These are phyloP conservation scores for Rhynchospora tenuis DNA, from an alignment of 176 grass and related monocot genomes.

Conservation along the genomic window DNA sequence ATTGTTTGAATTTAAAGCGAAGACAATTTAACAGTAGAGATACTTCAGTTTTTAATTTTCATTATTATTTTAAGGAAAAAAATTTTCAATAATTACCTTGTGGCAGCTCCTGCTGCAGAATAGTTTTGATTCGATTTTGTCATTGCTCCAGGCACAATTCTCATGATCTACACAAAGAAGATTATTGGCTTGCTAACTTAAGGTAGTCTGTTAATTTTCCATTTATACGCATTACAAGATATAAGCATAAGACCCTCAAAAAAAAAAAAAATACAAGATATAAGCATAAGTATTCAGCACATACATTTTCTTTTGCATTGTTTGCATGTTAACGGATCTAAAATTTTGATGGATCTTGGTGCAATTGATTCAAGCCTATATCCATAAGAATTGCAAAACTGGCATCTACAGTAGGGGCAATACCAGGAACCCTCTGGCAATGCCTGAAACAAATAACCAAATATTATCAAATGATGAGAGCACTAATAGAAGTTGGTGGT, in stretches of 20 bases:
- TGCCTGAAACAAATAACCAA: constrained; percentile 14
- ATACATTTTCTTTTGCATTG: constrained; percentile 61
- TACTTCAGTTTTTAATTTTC: neutral
- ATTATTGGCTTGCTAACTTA: neutral
- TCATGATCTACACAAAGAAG: constrained; percentile 50
- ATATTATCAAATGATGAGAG: neutral
- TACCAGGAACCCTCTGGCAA: constrained; percentile 62
- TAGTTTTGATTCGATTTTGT: neutral
- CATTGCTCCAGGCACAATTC: constrained; percentile 38
- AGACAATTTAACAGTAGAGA: neutral
- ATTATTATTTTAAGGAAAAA: neutral
- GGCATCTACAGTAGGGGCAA: constrained; percentile 73
- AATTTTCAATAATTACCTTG: constrained; percentile 42
- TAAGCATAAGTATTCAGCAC: neutral
- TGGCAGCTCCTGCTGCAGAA: constrained; percentile 67
- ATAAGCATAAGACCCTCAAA: too few relatives aligned
- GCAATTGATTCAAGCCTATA: neutral
- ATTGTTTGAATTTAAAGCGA: neutral
- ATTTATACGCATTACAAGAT: neutral
- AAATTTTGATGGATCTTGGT: neutral
- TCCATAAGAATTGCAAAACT: constrained; percentile 39
- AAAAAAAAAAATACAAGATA: too few relatives aligned
- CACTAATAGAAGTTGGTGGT: neutral
- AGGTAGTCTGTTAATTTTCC: neutral
- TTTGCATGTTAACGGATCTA: constrained; percentile 38